phyloP scores from a whole-genome alignment of 805 yeast species.

The Saccharomycopsis babjevae region DNA sequence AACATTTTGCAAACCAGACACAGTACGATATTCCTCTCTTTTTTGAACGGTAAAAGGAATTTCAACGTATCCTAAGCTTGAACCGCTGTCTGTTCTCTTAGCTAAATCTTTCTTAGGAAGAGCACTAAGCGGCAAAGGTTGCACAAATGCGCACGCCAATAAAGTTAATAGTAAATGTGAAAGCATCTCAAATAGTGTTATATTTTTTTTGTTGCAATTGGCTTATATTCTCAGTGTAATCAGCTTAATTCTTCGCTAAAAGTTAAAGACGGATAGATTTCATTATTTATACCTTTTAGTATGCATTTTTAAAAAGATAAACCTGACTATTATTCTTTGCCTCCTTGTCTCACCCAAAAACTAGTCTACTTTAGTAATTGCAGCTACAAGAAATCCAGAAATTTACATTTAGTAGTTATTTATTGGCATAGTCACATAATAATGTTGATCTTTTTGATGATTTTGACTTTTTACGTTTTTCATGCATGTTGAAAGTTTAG shows the following conservation, averaged over 20 bases:
- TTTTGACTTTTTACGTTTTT: neutral
- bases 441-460: too few relatives aligned
- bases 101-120: neutral
- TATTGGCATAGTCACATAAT: too few relatives aligned
- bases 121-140: neutral
- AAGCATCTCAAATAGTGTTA: neutral
- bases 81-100: neutral
- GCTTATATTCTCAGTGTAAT: neutral
- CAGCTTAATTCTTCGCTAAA: neutral
- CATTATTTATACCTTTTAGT: neutral
- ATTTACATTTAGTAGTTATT: neutral
- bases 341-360: neutral
- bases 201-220: neutral
- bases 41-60: neutral
- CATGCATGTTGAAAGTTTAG: neutral
- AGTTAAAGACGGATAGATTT: neutral
- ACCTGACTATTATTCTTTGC: neutral
- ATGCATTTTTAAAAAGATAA: neutral
- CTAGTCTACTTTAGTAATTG: neutral
- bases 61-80: neutral
- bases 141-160: neutral
- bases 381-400: neutral
- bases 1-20: neutral
- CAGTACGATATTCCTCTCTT: neutral
- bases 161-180: neutral